Conservation (phyloP, 805 yeast species). For the Starmerella powellii region DNA sequence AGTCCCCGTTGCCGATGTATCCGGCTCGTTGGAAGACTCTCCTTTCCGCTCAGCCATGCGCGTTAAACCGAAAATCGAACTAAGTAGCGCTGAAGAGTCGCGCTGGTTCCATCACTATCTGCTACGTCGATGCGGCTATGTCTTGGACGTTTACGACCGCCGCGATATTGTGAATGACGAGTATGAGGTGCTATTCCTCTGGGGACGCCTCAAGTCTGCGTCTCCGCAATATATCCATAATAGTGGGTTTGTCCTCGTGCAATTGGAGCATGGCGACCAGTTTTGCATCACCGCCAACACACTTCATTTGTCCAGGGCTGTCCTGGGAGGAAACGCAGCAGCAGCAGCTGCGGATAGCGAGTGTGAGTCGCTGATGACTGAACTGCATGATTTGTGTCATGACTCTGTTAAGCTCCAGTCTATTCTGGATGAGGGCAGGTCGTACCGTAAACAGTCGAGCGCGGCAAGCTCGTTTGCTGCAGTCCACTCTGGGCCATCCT, state of each 20-base stretch:
- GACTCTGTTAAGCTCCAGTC: slow-evolving; percentile 5
- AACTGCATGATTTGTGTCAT: slow-evolving; percentile 5
- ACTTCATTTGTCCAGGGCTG: slow-evolving; percentile 54
- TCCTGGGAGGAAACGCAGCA: slow-evolving; percentile 13
- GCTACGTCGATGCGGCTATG: slow-evolving; percentile 57
- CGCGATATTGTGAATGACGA: slow-evolving; percentile 47
- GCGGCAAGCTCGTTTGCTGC: no score
- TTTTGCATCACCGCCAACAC: slow-evolving; percentile 79
- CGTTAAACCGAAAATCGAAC: slow-evolving; percentile 49
- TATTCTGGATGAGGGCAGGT: slow-evolving; percentile 12
- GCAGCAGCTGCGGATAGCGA: slow-evolving; percentile 15
- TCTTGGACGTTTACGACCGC: slow-evolving; percentile 45
- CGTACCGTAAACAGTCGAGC: not conserved
- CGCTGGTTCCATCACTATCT: slow-evolving; percentile 67
- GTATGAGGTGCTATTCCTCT: slow-evolving; percentile 67
- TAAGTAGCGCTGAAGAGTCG: slow-evolving; percentile 26
- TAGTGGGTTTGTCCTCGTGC: slow-evolving; percentile 83
- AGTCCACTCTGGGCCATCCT: no score
- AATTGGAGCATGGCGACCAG: slow-evolving; percentile 65
- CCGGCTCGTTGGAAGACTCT: slow-evolving; percentile 59
- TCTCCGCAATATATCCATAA: slow-evolving; percentile 82
- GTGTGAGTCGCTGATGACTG: slow-evolving; percentile 12
- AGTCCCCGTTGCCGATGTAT: slow-evolving; percentile 80
- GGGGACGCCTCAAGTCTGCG: slow-evolving; percentile 44
- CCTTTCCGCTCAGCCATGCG: slow-evolving; percentile 84